Percentiles rank a stretch among this genome's conserved stretches.
These are phyloP conservation scores for Pilatotrama ljubarskyi DNA, from an alignment of 768 basidiomycete species.

Conservation along the genomic window DNA sequence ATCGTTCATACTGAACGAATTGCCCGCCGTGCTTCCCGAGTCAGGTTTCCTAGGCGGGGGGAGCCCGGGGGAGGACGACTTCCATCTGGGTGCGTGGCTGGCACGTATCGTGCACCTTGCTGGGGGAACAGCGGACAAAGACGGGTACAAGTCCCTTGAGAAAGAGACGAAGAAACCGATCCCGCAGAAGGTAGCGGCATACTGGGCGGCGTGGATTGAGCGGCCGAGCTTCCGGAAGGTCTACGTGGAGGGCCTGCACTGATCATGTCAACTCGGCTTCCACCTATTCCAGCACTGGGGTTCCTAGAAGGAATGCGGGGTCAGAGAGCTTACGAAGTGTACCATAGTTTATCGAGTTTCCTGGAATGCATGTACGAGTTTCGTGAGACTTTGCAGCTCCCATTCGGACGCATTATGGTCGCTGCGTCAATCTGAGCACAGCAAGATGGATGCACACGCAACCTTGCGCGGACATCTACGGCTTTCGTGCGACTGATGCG, in stretches of 20 bases:
- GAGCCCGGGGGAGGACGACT: constrained; percentile 52
- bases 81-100: constrained; percentile 55
- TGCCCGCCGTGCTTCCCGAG: constrained; percentile 42
- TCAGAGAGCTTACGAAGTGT: background rate
- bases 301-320: too few species aligned
- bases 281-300: too few species aligned
- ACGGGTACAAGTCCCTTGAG: constrained; percentile 41
- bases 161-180: constrained; percentile 39
- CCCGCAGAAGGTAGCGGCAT: constrained; percentile 40
- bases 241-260: constrained; percentile 47
- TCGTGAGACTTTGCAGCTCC: too few species aligned
- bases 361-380: background rate
- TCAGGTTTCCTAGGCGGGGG: constrained; percentile 50
- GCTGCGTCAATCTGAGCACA: too few species aligned
- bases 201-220: constrained; percentile 46
- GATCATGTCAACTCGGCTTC: constrained; percentile 5
- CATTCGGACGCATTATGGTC: too few species aligned
- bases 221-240: constrained; percentile 44
- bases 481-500: too few species aligned
- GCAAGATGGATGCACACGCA: too few species aligned
- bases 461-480: background rate
- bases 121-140: constrained; percentile 39
- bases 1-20: constrained; percentile 39
- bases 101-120: constrained; percentile 44
- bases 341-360: background rate